A percentile compares a stretch with the other conserved stretches of the same genome.
Evolutionary conservation across 176 grass and related monocot genomes (phyloP).

Genomic region (Musa schizocarpa): DNA sequence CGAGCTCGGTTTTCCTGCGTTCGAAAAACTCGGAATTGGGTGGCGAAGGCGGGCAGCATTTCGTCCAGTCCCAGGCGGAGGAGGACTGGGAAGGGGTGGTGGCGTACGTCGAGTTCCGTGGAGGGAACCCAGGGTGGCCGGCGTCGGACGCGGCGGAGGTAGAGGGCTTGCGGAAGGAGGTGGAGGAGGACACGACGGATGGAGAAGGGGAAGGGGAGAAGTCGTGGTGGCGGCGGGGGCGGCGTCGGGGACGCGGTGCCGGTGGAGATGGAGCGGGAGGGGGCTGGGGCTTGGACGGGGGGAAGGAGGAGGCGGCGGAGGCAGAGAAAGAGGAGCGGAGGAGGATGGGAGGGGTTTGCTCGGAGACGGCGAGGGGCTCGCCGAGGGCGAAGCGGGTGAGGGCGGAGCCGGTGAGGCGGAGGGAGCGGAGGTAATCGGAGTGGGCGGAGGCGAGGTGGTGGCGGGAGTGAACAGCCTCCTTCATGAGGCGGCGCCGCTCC

Average conservation of each 20-base stretch:
- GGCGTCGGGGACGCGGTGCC: slow-evolving; percentile 19
- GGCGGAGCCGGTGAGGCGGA: slow-evolving; percentile 58
- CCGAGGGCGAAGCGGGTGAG: slow-evolving; percentile 74
- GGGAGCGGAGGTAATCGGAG: slow-evolving; percentile 84
- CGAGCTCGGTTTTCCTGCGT: slow-evolving; percentile 58
- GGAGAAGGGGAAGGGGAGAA: slow-evolving; percentile 22
- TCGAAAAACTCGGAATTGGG: slow-evolving; percentile 93
- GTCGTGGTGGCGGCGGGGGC: slow-evolving; percentile 18
- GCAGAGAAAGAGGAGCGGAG: slow-evolving; percentile 45
- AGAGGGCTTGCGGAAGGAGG: slow-evolving; percentile 35
- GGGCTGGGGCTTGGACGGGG: slow-evolving; percentile 16
- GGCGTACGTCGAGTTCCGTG: slow-evolving; percentile 9
- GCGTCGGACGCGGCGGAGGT: slow-evolving; percentile 21
- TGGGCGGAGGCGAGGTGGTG: slow-evolving; percentile 86
- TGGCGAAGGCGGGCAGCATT: slow-evolving; percentile 83
- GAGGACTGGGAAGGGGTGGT: slow-evolving; percentile 77
- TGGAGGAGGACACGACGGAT: slow-evolving; percentile 23
- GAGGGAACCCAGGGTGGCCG: slow-evolving; percentile 2
- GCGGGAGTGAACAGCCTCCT: slow-evolving; percentile 63
- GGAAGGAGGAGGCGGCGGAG: slow-evolving; percentile 17
- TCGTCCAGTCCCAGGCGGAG: slow-evolving; percentile 95
- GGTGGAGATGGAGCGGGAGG: slow-evolving; percentile 12
- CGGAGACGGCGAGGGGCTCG: slow-evolving; percentile 74
- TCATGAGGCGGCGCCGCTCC: slow-evolving; percentile 89
- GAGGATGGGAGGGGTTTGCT: slow-evolving; percentile 66